Evolutionary conservation across 1,139 yeast genomes (phyloP).

Genomic region (Kodamaea fungicola): DNA sequence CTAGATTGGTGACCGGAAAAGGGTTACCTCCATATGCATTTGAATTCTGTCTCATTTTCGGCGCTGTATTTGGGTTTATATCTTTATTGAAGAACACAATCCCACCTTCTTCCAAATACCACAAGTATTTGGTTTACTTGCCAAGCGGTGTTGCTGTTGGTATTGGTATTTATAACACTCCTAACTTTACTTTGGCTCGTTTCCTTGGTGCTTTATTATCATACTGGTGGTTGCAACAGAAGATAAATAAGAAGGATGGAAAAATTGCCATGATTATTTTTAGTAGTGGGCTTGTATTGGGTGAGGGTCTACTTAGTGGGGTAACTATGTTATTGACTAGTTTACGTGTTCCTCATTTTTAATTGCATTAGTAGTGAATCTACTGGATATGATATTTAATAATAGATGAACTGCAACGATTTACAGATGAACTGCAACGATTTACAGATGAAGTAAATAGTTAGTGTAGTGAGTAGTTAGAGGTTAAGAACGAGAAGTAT

Average conservation of each 20-base stretch:
- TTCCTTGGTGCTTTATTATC: constrained; percentile 85
- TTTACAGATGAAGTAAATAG: not conserved
- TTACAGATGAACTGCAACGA: too few relatives aligned
- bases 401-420: too few relatives aligned
- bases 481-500: too few relatives aligned
- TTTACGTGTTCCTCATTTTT: constrained; percentile 47
- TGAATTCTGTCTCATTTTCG: constrained; percentile 63
- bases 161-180: constrained; percentile 90
- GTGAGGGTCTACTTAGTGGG: constrained; percentile 88
- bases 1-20: constrained; percentile 85
- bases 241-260: constrained; percentile 24
- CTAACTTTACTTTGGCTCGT: constrained; percentile 89
- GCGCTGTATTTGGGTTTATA: constrained; percentile 62
- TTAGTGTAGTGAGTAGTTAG: too few relatives aligned
- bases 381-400: too few relatives aligned
- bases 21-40: constrained; percentile 82
- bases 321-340: constrained; percentile 76
- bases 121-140: constrained; percentile 50
- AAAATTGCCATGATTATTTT: constrained; percentile 75
- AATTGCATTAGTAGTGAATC: constrained; percentile 4
- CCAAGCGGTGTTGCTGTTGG: constrained; percentile 98
- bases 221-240: constrained; percentile 46
- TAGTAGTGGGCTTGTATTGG: constrained; percentile 88
- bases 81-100: constrained; percentile 61
- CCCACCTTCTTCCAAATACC: constrained; percentile 35